phyloP scores from a whole-genome alignment of 2,329 filamentous ascomycete genomes.

The Teratosphaeria nubilosa region DNA sequence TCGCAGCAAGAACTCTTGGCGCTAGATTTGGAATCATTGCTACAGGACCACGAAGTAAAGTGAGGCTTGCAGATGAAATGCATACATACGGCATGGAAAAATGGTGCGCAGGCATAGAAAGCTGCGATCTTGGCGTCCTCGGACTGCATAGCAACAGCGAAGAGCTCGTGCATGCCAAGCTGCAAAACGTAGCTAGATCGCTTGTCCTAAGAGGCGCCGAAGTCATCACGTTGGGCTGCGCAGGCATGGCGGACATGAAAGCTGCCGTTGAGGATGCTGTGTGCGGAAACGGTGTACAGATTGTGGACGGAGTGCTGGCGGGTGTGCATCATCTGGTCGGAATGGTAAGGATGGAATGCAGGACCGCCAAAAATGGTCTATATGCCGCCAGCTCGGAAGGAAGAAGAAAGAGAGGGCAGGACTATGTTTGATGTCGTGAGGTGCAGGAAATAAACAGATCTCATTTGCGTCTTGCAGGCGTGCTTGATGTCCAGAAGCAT shows the following conservation, averaged over 20 bases:
- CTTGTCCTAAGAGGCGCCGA: conserved; percentile 35
- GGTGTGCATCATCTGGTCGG: conserved; percentile 38
- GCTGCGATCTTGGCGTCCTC: conserved; percentile 35
- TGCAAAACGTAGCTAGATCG: conserved; percentile 30
- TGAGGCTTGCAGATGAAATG: conserved; percentile 33
- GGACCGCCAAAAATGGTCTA: conserved; percentile 36
- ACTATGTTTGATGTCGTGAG: conserved; percentile 26
- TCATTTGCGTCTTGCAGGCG: too few species aligned
- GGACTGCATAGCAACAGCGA: conserved; percentile 34
- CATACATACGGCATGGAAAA: conserved; percentile 32
- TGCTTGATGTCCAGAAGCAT: too few species aligned
- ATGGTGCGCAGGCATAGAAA: conserved; percentile 35
- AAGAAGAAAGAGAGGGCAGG: conserved; percentile 30
- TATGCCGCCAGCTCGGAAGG: conserved; percentile 32
- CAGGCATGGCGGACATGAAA: conserved; percentile 41
- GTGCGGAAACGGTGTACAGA: conserved; percentile 32
- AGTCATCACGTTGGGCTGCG: conserved; percentile 37
- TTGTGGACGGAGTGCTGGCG: conserved; percentile 43
- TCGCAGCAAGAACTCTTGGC: conserved; percentile 41
- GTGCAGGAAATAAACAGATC: not conserved
- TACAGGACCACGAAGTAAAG: conserved; percentile 30
- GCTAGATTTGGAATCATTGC: conserved; percentile 37
- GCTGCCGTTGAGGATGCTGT: conserved; percentile 38
- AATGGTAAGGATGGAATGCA: conserved; percentile 36
- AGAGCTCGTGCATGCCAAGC: conserved; percentile 29